Evolutionary conservation across 495 filamentous ascomycete genomes (phyloP), one percentile per base, ranked within the genome.

Genomic region (Chaetomium tenue): DNA sequence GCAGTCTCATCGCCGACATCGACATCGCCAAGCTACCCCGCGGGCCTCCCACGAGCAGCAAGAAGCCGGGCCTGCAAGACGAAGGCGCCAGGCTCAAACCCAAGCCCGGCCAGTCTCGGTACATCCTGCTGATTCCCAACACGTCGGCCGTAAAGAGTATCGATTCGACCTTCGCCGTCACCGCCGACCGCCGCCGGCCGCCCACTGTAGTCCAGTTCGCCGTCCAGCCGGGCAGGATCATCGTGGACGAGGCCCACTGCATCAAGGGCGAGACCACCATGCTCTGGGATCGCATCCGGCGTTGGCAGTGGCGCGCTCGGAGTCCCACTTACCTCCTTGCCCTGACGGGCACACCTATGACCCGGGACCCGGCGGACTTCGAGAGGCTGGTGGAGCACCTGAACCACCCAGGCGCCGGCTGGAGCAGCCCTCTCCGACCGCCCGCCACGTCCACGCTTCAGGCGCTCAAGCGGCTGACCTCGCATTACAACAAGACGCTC

Each of bases 31-130:
- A 54, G 26, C 51, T 54, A 54, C 51, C 51, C 51, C 26, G 51
- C 51, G 51, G 25, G 26, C 16, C 51, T 54, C 51, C 51, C 16
- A 33, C 51, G 51, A 54, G 51, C 51, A 54, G 51, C 51, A 54
- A 54, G 51, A 54, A 33, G 51, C 51, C 51, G 51, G 26, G 25
- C 51, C 51, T 54, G 9, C 51, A 54, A 54, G 51, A 33, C 51
- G 51, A 33, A 54, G 51, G 51, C 28, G 51, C 51, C 26, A 54
- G 51, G 51, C 25, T 54, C 26, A 54, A 54, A 33, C 51, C 26
- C 51, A 54, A 54, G 51, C 26, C 51, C 51, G 51, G 51, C 51
- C 51, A 54, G 51, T 54, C 51, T 54, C 51, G 51, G 51, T 54
- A 54, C 16, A 54, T 54, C 50, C 26, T 55, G 52, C 30, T 55